Evolutionary conservation across 2,329 filamentous ascomycete species (phyloP).

Genomic region (Fusarium stilboides): DNA sequence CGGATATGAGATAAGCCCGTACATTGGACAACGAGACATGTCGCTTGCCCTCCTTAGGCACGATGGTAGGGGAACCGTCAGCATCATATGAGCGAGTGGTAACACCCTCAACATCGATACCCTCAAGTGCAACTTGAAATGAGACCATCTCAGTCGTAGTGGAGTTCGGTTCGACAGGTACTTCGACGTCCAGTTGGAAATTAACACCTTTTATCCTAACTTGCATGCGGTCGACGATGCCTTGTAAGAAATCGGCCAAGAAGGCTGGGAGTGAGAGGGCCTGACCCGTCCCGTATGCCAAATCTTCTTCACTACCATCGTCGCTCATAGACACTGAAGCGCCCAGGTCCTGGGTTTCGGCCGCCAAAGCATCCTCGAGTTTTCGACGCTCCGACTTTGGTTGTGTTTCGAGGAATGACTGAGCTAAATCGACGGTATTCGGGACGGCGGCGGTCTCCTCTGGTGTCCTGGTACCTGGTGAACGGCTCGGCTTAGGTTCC

Average conservation of each 20-base stretch:
- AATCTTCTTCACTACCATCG: conserved; percentile 74
- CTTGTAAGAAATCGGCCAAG: conserved; percentile 79
- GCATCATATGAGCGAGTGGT: conserved; percentile 59
- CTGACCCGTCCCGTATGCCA: conserved; percentile 77
- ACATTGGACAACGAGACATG: conserved; percentile 75
- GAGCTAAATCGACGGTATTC: conserved; percentile 79
- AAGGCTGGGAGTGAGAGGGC: conserved; percentile 78
- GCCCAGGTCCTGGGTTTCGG: conserved; percentile 73
- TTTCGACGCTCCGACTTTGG: conserved; percentile 75
- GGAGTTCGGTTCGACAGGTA: conserved; percentile 65
- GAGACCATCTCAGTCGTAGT: conserved; percentile 69
- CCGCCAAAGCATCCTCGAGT: conserved; percentile 77
- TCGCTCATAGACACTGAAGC: conserved; percentile 74
- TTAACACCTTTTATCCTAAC: conserved; percentile 76
- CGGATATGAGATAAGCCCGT: conserved; percentile 75
- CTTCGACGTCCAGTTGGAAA: conserved; percentile 75
- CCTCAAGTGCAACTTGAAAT: conserved; percentile 75
- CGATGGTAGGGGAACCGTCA: conserved; percentile 54
- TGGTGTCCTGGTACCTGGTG: conserved; percentile 58
- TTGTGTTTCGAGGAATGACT: conserved; percentile 83
- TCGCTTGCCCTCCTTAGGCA: conserved; percentile 75
- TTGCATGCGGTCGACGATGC: conserved; percentile 79
- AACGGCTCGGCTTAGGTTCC: conserved; percentile 52
- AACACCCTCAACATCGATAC: conserved; percentile 77
- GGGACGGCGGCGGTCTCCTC: conserved; percentile 65